Base-by-base conservation (phyloP, 2,329 filamentous ascomycete genomes). In the Calonectria pauciramosa region DNA sequence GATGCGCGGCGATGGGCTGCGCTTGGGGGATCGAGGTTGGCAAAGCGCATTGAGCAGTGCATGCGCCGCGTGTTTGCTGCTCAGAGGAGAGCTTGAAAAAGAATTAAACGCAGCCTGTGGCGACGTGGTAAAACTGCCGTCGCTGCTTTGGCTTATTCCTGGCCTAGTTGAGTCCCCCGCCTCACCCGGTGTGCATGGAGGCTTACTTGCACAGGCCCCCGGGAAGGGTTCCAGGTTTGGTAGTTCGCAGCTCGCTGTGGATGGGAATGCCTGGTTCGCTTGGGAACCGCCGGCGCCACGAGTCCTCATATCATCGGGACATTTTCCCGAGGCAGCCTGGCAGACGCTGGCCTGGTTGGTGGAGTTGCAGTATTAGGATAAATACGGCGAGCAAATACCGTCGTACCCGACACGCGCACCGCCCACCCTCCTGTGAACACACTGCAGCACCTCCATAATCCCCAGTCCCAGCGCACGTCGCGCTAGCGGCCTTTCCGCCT, bases 401-500 rank as follows among this genome's bases (percentile, higher is more conserved):
- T 65, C 38, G 60, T 38, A 65, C 38, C 60, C 60, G 60, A 65
- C 60, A 49, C 60, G 41, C 60, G 41, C 60, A 47, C 60, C 60
- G 60, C 60, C 60, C 60, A 65, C 41, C 60, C 20, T 47, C 38
- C 38, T 49, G 60, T 49, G 41, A 30, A 65, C 60, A 60, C 56
- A 65, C 41, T 71, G 34, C 68, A 66, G 68, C 68, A 32, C 18
- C 18, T 70, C 68, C 56, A 70, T 36, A 18, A 49, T 36, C 68
- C 59, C 68, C 30, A 49, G 54, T 49, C 41, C 47, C 51, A 36
- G 71, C 71, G 71, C 67, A 73, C 34, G 28, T 44, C 34, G 67
- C 71, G 67, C 67, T 70, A 73, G 71, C 67, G 71, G 52, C 32
- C 71, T 54, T 67, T 73, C 54, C 60, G 71, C 49, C 67, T 65